phyloP scores from a whole-genome alignment of 2,329 filamentous ascomycete genomes.

The Fusarium globosum region DNA sequence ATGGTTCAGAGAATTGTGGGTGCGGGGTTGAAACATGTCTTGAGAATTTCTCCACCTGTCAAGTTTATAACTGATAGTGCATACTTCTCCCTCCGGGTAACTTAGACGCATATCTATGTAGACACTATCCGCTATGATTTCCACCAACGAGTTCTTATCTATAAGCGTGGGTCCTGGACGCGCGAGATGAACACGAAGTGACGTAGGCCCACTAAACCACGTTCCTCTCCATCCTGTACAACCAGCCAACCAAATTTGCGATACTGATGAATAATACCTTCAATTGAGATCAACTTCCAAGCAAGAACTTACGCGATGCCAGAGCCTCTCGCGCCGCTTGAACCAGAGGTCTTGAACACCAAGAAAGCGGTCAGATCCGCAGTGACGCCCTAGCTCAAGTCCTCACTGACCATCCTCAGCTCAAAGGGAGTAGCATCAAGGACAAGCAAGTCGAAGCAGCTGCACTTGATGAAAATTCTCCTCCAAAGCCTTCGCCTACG shows the following conservation, averaged over 20 bases:
- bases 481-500: no score
- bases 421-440: no score
- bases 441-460: no score
- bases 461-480: no score
- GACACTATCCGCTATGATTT: background rate
- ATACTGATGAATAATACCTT: background rate
- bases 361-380: no score
- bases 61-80: fast-evolving
- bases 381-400: no score
- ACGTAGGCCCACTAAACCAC: background rate
- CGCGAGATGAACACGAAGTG: background rate
- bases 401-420: no score
- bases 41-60: background rate
- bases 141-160: background rate
- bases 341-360: no score
- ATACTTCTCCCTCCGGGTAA: background rate
- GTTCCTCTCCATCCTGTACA: background rate
- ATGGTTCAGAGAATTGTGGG: background rate
- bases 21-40: background rate
- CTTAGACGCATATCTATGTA: background rate
- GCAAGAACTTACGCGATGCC: background rate
- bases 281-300: background rate
- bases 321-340: background rate
- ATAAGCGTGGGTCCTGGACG: background rate
- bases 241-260: background rate